Evolutionary conservation across 306 rosid genomes (phyloP).

Genomic region (Cucurbita maxima): DNA sequence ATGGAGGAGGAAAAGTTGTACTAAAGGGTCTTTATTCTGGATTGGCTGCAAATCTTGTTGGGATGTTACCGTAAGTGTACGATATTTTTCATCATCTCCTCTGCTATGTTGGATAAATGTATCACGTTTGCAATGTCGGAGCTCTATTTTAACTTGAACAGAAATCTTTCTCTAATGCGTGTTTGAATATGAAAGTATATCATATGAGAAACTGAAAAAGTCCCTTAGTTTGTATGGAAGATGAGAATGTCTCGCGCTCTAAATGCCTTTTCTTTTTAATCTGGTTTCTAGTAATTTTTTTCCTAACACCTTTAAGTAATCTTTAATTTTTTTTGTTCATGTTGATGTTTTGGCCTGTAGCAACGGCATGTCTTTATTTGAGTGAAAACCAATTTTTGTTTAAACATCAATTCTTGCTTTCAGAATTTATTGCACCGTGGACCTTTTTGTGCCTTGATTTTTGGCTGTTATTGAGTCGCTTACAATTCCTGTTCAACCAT

Average conservation of each 20-base stretch:
- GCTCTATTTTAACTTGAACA: background rate
- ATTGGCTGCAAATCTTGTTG: conserved; percentile 27
- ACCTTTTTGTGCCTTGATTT: background rate
- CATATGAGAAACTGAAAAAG: background rate
- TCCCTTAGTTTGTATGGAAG: background rate
- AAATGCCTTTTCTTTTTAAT: background rate
- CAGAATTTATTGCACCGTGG: background rate
- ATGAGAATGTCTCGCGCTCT: background rate
- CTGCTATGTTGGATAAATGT: background rate
- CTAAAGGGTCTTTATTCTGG: conserved; percentile 27
- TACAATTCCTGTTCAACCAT: background rate
- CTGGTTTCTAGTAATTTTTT: background rate
- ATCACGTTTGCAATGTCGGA: background rate
- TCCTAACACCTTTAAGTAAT: background rate
- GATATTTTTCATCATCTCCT: background rate
- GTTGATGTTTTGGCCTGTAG: background rate
- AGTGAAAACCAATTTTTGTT: background rate
- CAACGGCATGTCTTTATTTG: background rate
- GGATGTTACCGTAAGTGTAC: conserved; percentile 29
- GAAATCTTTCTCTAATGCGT: background rate
- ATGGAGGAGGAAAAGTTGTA: conserved; percentile 20
- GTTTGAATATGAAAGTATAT: background rate
- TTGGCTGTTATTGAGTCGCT: background rate
- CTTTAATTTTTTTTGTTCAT: background rate
- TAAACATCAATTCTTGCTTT: background rate